phyloP scores from a whole-genome alignment of 2,329 filamentous ascomycete species.

The Colletotrichum gigasporum region DNA sequence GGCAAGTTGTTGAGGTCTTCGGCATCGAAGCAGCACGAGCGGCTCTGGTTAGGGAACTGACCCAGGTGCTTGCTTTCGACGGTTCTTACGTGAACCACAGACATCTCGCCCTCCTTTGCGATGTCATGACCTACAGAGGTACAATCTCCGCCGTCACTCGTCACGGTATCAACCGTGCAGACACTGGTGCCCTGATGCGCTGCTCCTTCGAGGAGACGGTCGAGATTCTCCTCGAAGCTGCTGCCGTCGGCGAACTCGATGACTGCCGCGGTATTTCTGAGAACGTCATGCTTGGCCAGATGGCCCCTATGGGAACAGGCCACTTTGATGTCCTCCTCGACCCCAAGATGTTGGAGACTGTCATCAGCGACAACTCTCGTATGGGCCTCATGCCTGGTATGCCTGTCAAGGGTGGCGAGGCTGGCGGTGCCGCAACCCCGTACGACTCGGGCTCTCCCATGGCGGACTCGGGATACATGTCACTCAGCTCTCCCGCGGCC shows the following conservation, averaged over 20 bases:
- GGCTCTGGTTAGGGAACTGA: constrained; percentile 87
- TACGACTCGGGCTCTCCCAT: constrained; percentile 91
- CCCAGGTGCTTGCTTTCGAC: constrained; percentile 94
- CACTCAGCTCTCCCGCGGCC: constrained; percentile 66
- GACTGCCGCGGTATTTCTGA: constrained; percentile 98
- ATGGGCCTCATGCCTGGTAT: constrained; percentile 85
- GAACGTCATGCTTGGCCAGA: constrained; percentile 97
- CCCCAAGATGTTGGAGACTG: constrained; percentile 93
- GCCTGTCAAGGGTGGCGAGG: constrained; percentile 77
- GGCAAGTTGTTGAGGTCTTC: constrained; percentile 93
- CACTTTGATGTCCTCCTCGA: constrained; percentile 95
- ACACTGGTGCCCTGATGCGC: constrained; percentile 98
- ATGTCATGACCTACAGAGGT: constrained; percentile 97
- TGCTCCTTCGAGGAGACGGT: constrained; percentile 99
- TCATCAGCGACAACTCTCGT: constrained; percentile 90
- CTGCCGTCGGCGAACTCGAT: constrained; percentile 92
- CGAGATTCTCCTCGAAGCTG: constrained; percentile 95
- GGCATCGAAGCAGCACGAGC: constrained; percentile 95
- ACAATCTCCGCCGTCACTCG: constrained; percentile 95
- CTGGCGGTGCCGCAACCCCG: constrained; percentile 89
- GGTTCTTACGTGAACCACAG: constrained; percentile 99
- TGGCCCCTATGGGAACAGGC: constrained; percentile 96
- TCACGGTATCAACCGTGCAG: constrained; percentile 97
- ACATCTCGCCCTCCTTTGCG: constrained; percentile 92
- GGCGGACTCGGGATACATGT: constrained; percentile 74